These are phyloP conservation scores for Psidium friedrichsthalianum DNA, from an alignment of 345 rosid genomes.

Conservation along the genomic window DNA sequence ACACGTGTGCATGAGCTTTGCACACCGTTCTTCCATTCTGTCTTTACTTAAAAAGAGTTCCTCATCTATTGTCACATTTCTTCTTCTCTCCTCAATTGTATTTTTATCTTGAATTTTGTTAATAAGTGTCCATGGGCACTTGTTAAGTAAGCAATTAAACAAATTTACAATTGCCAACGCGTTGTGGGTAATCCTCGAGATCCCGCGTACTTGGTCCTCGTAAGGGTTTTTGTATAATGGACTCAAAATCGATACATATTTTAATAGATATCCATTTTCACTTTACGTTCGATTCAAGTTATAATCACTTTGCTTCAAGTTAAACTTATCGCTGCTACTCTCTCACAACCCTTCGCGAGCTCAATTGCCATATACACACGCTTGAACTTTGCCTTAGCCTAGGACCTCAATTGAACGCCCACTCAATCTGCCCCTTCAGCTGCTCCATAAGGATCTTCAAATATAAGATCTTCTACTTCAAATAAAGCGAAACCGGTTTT, in stretches of 20 bases:
- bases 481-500: too few relatives aligned
- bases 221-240: background rate
- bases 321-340: background rate
- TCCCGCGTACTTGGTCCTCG: background rate
- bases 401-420: too few relatives aligned
- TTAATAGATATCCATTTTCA: background rate
- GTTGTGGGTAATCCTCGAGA: background rate
- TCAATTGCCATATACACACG: background rate
- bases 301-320: background rate
- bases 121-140: background rate
- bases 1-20: background rate
- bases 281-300: background rate
- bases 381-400: too few relatives aligned
- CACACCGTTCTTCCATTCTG: background rate
- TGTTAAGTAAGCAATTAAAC: background rate
- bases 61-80: background rate
- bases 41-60: background rate
- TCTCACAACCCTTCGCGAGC: background rate
- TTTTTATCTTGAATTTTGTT: background rate
- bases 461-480: too few relatives aligned
- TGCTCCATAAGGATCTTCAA: too few relatives aligned
- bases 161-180: background rate
- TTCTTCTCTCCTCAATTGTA: background rate
- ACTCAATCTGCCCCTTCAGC: too few relatives aligned
- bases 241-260: background rate